Evolutionary conservation across 176 grass and related monocot species (phyloP).

Genomic region (Triticum urartu): DNA sequence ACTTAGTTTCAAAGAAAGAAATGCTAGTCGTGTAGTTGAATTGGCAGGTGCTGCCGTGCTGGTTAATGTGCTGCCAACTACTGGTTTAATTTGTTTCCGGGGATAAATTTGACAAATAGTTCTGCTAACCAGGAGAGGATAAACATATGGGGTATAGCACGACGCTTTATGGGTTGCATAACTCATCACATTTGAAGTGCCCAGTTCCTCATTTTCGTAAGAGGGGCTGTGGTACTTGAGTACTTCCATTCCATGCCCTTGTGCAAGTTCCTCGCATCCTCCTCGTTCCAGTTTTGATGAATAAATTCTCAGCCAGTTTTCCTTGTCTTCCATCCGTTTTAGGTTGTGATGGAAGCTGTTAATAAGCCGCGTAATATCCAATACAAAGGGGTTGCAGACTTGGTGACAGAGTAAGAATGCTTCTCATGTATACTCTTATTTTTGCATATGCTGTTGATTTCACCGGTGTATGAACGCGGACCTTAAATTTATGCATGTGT

Average conservation of each 20-base stretch:
- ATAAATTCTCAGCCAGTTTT: background rate
- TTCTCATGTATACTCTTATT: slow-evolving; percentile 8
- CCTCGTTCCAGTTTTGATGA: background rate
- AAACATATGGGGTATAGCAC: background rate
- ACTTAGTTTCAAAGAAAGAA: background rate
- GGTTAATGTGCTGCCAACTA: background rate
- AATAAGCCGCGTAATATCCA: slow-evolving; percentile 87
- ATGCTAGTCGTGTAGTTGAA: background rate
- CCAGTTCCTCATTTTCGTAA: background rate
- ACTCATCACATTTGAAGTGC: background rate
- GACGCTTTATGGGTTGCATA: background rate
- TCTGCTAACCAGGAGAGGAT: background rate
- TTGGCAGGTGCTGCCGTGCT: background rate
- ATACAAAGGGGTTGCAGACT: slow-evolving; percentile 87
- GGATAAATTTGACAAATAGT: background rate
- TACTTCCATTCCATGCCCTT: background rate
- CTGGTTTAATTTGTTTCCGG: background rate
- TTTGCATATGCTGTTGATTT: background rate
- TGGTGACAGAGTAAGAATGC: slow-evolving; percentile 92
- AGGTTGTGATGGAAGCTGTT: slow-evolving; percentile 97
- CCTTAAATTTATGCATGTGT: background rate
- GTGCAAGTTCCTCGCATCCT: background rate
- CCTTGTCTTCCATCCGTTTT: background rate
- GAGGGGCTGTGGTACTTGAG: background rate
- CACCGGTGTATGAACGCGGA: background rate